Base-by-base conservation (phyloP, 805 yeast genomes). In the Myxozyma kluyveri region DNA sequence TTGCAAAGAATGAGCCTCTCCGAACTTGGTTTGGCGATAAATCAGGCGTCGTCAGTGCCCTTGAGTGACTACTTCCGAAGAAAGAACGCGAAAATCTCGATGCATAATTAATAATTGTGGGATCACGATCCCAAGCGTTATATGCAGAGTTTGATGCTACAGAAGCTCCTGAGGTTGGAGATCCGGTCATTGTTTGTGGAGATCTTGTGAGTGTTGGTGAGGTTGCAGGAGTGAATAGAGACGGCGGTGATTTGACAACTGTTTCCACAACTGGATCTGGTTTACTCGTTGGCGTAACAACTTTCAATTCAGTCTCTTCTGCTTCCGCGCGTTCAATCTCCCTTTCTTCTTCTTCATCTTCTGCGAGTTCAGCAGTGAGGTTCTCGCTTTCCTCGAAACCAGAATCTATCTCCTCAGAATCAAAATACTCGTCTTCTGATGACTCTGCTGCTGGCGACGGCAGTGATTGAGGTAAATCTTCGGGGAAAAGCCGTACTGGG, bases 71-170 rank as follows among this genome's bases (percentile, higher is more conserved):
- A 21, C 43, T 23, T 7, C 47, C 47, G 40, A 45, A 41, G 38
- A 48, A 37, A 24, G 26, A 17, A 7, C 14, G 12, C 24, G 54
- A 46, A 18, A 47, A 22, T 12, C 36, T 36, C 6, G 43, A 17
- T 19, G 47, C 54, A 33, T 29, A 48, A 12, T 23, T 40, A 18
- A 45, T 39, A 22, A 56, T 52, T 6, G 29, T n/a, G 18, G 52
- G 43, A 33, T 52, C 58, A 2, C 59, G 45, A 38, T 52, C 61
- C 61, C 59, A 57, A 5, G 56, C 60, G 21, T 57, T 57, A 31
- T 50, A 56, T 10, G 56, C 4, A 12, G 33, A 29, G 9, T 9
- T 9, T 9, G 33, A 29, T 14, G 33, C 12, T n/a, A n/a, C n/a
- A 29, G 33, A 9, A 29, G 14, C 33, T 9, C 14, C 14, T 9